Conservation (phyloP, 2,329 filamentous ascomycete species). For the Scedosporium aurantiacum region DNA sequence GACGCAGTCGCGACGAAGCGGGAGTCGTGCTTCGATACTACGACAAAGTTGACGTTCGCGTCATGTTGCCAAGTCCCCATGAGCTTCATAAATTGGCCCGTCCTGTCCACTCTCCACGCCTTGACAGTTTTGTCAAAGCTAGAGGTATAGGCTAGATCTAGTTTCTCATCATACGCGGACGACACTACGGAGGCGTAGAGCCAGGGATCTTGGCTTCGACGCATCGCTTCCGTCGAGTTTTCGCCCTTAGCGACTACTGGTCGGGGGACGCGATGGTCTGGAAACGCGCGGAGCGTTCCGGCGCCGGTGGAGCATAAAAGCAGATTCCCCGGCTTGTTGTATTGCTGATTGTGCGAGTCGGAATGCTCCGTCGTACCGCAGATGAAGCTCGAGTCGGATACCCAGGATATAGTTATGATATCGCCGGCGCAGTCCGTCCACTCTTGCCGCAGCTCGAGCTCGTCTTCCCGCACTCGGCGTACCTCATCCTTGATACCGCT, state of each 20-base stretch:
- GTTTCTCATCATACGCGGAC: constrained; percentile 40
- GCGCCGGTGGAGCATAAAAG: constrained; percentile 37
- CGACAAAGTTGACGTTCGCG: constrained; percentile 53
- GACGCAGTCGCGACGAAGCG: constrained; percentile 48
- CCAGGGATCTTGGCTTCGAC: constrained; percentile 49
- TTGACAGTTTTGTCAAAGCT: constrained; percentile 54
- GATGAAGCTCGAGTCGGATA: constrained; percentile 41
- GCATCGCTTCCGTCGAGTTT: constrained; percentile 46
- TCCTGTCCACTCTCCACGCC: constrained; percentile 36
- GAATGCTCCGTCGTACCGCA: constrained; percentile 54
- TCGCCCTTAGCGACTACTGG: constrained; percentile 41
- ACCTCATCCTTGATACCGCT: constrained; percentile 35
- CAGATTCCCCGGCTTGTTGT: constrained; percentile 54
- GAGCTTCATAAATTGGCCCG: constrained; percentile 28
- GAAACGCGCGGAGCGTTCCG: constrained; percentile 36
- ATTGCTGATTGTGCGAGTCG: constrained; percentile 52
- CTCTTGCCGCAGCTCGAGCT: constrained; percentile 36
- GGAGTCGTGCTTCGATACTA: constrained; percentile 34
- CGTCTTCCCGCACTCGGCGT: constrained; percentile 37
- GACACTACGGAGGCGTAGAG: constrained; percentile 53
- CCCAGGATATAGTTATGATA: constrained; percentile 47
- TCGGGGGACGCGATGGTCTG: constrained; percentile 46
- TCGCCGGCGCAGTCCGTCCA: constrained; percentile 54
- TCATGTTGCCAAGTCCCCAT: constrained; percentile 41
- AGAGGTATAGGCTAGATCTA: constrained; percentile 42